These are phyloP conservation scores for Sordariomycetes sp. DNA, from an alignment of 2,329 filamentous ascomycete genomes.

Conservation along the genomic window DNA sequence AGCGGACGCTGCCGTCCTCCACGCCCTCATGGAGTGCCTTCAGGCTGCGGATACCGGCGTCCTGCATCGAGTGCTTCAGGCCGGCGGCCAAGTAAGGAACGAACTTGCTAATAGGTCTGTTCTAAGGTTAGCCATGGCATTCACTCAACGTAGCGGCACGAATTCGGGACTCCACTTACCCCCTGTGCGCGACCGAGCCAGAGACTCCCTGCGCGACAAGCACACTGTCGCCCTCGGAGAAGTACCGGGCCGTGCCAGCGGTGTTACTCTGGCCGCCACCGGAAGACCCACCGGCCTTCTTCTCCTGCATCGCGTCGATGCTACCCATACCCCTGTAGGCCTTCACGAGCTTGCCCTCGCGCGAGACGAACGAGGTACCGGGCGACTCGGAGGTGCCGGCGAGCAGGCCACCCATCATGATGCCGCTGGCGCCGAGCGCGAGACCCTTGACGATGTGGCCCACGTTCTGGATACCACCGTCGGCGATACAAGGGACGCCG, in stretches of 20 bases:
- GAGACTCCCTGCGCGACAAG: constrained; percentile 95
- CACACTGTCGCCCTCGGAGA: constrained; percentile 90
- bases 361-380: constrained; percentile 90
- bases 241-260: constrained; percentile 94
- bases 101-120: constrained; percentile 82
- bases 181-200: constrained; percentile 70
- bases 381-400: constrained; percentile 96
- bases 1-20: constrained; percentile 64
- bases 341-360: constrained; percentile 96
- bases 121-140: constrained; percentile 17
- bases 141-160: not conserved
- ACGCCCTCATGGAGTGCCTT: constrained; percentile 67
- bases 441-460: constrained; percentile 99
- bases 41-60: constrained; percentile 79
- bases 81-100: constrained; percentile 91
- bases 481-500: constrained; percentile 94
- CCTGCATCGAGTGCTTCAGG: constrained; percentile 94
- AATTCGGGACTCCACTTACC: constrained; percentile 22
- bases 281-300: constrained; percentile 72
- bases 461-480: constrained; percentile 96
- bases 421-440: constrained; percentile 81
- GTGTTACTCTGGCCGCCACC: constrained; percentile 73
- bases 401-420: constrained; percentile 99
- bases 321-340: constrained; percentile 98
- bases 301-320: constrained; percentile 99